Base-by-base conservation (phyloP, 2,329 filamentous ascomycete species). In the Rosellinia necatrix region DNA sequence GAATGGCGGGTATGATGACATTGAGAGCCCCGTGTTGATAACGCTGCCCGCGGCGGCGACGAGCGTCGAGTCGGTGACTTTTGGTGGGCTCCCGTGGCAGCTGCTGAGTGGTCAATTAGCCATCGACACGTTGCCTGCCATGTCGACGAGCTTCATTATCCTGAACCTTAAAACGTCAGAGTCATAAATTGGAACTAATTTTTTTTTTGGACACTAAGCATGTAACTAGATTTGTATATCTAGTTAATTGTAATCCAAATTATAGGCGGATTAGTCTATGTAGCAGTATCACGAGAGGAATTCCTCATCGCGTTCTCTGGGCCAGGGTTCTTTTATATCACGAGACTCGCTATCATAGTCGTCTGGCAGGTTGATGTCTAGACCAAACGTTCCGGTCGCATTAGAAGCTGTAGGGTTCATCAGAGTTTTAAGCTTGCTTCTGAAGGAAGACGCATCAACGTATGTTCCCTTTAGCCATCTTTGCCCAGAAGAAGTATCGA, bases 391-490 rank as follows among this genome's bases (percentile, higher is more conserved):
- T n/a, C n/a, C n/a, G n/a, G n/a, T n/a, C n/a, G n/a, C n/a, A n/a
- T n/a, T n/a, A n/a, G n/a, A n/a, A n/a, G n/a, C n/a, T n/a, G n/a
- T n/a, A n/a, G n/a, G n/a, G n/a, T n/a, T 37, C 34, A 42, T 17
- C 1, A 53, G 44, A 13, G 50, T 34, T 2, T 6, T 29, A 2
- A 63, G 1, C 30, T 56, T 64, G 48, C 61, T 67, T 7, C 21
- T n/a, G 32, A 48, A 68, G n/a, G 63, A 78, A 56, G 77, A 77
- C 52, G 78, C 71, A 4, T 72, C 66, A 59, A 97, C 79, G 73
- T 97, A 99, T 0, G 90, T 83, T 4, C 94, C 94, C 64, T 90
- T 89, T 51, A 97, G 74, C 90, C 91, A 96, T 49, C 93, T 80
- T 59, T 86, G 81, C 1, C 90, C 90, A 6, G 80, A 79, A 0